Percentiles rank a stretch among this genome's conserved stretches.
Conservation (phyloP, 192 early-diverging fungal species). For the Entomortierella beljakovae region DNA sequence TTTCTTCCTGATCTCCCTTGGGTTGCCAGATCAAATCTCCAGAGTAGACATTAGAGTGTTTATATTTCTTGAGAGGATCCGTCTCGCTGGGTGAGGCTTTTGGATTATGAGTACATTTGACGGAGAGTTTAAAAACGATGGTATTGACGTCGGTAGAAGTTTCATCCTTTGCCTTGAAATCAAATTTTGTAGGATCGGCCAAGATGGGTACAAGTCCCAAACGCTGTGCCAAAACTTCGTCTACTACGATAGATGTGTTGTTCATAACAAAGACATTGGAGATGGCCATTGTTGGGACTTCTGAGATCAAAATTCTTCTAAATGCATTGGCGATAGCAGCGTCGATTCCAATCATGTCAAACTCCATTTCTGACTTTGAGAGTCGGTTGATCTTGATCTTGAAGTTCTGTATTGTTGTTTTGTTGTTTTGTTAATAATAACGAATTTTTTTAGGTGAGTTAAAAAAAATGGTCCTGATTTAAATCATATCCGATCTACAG, state of each 20-base stretch:
- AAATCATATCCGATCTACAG: neutral
- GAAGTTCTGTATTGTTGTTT: conserved; percentile 66
- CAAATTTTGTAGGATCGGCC: conserved; percentile 85
- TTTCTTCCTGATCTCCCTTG: conserved; percentile 87
- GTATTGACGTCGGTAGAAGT: conserved; percentile 93
- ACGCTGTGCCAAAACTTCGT: conserved; percentile 93
- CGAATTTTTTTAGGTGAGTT: neutral
- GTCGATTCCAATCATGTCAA: conserved; percentile 95
- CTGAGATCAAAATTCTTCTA: conserved; percentile 92
- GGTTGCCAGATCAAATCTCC: conserved; percentile 85
- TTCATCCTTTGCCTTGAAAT: conserved; percentile 78
- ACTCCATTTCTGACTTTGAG: conserved; percentile 86
- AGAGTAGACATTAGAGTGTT: conserved; percentile 81
- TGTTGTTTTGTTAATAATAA: neutral
- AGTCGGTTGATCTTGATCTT: conserved; percentile 75
- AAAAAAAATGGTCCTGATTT: no score
- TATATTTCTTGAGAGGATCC: conserved; percentile 79
- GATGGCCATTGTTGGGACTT: conserved; percentile 98
- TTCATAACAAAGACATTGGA: conserved; percentile 93
- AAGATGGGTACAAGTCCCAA: conserved; percentile 93
- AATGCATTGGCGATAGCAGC: conserved; percentile 96
- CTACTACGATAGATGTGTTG: conserved; percentile 92
- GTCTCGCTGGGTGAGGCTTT: conserved; percentile 70
- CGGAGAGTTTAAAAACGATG: conserved; percentile 87
- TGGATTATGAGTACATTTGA: conserved; percentile 76